Conservation (phyloP, 352 stramenopile genomes). For the Globisporangium carolinianum region DNA sequence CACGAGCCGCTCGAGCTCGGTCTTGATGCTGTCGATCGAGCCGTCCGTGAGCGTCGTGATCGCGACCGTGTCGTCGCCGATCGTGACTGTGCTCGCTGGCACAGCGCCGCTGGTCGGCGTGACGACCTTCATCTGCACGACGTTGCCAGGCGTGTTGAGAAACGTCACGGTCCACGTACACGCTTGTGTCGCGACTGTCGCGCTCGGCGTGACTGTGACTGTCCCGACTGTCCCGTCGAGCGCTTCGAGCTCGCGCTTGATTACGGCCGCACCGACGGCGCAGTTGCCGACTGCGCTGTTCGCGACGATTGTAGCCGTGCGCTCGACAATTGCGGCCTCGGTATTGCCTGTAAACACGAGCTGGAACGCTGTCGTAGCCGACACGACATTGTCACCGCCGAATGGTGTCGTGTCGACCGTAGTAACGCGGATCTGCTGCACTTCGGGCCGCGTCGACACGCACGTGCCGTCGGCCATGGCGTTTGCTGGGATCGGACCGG, state of each 20-base stretch:
- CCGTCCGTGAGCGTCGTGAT: slow-evolving; percentile 71
- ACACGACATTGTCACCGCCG: slow-evolving; percentile 88
- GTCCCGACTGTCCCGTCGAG: slow-evolving; percentile 31
- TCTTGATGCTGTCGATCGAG: slow-evolving; percentile 91
- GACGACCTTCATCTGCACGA: slow-evolving; percentile 70
- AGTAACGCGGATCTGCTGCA: slow-evolving; percentile 88
- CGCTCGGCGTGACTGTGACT: slow-evolving; percentile 44
- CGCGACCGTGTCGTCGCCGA: slow-evolving; percentile 81
- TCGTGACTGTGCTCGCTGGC: slow-evolving; percentile 29
- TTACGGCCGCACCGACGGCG: slow-evolving; percentile 44
- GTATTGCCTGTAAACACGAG: slow-evolving; percentile 82
- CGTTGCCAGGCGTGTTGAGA: slow-evolving; percentile 77
- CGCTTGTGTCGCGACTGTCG: slow-evolving; percentile 37
- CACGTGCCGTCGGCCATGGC: slow-evolving; percentile 59
- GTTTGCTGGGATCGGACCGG: slow-evolving; percentile 79
- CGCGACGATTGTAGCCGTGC: slow-evolving; percentile 74
- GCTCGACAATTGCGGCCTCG: slow-evolving; percentile 33
- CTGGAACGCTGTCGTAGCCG: slow-evolving; percentile 75
- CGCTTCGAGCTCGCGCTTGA: slow-evolving; percentile 40
- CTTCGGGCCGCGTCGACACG: slow-evolving; percentile 54
- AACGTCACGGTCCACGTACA: slow-evolving; percentile 92
- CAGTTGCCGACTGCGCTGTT: slow-evolving; percentile 82
- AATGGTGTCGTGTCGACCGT: slow-evolving; percentile 87
- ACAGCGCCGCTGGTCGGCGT: slow-evolving; percentile 24
- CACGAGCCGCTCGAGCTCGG: slow-evolving; percentile 88